These are phyloP conservation scores for Solanum appendiculatum DNA, from an alignment of 257 asterid species.

Conservation along the genomic window DNA sequence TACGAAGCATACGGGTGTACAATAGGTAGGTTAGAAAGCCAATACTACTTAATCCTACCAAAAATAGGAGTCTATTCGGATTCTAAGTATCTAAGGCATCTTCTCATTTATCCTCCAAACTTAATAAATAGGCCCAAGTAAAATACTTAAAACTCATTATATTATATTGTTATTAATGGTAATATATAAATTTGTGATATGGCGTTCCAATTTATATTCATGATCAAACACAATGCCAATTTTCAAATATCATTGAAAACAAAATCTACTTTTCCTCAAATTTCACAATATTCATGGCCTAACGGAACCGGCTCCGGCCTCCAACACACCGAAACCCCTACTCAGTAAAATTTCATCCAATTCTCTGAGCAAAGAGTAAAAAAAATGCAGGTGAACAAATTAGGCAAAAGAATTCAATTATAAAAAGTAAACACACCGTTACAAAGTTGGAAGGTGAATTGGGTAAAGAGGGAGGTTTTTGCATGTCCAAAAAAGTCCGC, in stretches of 20 bases:
- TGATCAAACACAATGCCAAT: not conserved
- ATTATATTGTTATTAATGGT: not conserved
- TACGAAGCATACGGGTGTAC: not conserved
- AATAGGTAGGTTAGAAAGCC: conserved; percentile 1
- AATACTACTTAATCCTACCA: conserved; percentile 8
- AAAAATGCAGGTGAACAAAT: not conserved
- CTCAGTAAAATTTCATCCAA: not conserved
- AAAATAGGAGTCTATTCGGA: conserved; percentile 13
- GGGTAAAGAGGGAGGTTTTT: not conserved
- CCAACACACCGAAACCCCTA: not conserved
- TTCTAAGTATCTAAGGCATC: conserved; percentile 9
- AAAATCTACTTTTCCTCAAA: not conserved
- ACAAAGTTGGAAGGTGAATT: not conserved
- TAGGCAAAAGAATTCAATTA: not conserved
- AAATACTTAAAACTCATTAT: not conserved
- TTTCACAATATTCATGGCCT: not conserved
- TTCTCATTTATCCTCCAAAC: not conserved
- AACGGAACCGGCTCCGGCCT: not conserved
- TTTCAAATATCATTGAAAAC: not conserved
- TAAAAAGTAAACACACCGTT: not conserved
- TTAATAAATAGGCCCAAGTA: not conserved
- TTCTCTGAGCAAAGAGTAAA: not conserved
- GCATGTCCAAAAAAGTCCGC: not conserved
- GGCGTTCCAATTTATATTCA: not conserved
- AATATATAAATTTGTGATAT: not conserved